Base-by-base conservation (phyloP, 2,329 filamentous ascomycete species). In the Eurotiales sp. region DNA sequence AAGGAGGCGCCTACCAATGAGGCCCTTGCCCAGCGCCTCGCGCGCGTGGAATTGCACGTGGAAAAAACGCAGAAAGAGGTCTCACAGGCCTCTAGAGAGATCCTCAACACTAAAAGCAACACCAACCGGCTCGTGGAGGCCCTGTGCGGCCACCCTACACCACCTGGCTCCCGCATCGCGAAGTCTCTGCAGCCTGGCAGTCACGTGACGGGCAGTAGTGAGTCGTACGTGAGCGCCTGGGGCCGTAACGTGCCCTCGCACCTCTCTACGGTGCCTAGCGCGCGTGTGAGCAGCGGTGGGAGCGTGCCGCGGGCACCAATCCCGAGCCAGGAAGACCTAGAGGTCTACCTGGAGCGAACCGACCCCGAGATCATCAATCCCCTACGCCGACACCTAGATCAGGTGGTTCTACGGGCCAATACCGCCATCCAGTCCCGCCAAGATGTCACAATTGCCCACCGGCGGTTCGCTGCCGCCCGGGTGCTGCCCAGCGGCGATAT, bases 291-390 rank as follows among this genome's bases (percentile, higher is more conserved):
- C 11, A 48, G 34, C 14, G n/a, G 10, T 1, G 8, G 7, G 1
- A 48, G 46, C 46, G 4, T 23, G 0, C 40, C 19, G 7, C 10
- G 12, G 12, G 44, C 29, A 8, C 47, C 39, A 2, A 36, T 21
- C n/a, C 40, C 39, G 1, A 6, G 7, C 15, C n/a, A 37, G 47
- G 39, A 50, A 2, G 46, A 49, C 19, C 46, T 49, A 6, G 37
- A 49, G 46, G 8, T 49, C 27, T 49, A 41, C 11, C 47, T 50
- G 4, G 40, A 50, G n/a, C 29, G 14, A 11, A 50, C 47, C 1
- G 21, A 50, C 14, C 2, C 19, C 3, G 21, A 21, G 3, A 15
- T 37, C 10, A 11, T 50, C 11, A 43, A 43, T 8, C 29, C 39
- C 0, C 6, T 50, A 8, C 29, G 22, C 12, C 19, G 30, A n/a